phyloP scores from a whole-genome alignment of 345 rosid genomes.

The Anacardium occidentale region DNA sequence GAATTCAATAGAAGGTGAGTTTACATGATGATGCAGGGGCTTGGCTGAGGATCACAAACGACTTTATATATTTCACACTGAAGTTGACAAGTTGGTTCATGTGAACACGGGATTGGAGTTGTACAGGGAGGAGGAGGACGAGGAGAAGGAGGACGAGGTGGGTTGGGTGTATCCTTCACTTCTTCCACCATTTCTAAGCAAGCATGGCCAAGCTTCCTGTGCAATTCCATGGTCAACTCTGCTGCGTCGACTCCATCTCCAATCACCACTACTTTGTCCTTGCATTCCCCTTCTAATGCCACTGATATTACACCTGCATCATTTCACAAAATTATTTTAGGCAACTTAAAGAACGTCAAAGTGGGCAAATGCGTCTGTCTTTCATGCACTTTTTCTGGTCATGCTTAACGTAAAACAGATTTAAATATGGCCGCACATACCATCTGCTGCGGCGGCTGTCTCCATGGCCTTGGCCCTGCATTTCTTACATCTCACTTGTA shows the following conservation, averaged over 20 bases:
- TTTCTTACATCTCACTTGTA: background rate
- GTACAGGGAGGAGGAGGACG: background rate
- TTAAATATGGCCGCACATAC: background rate
- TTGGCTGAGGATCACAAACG: too few relatives aligned
- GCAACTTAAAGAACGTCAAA: background rate
- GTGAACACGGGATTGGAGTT: background rate
- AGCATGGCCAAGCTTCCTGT: conserved; percentile 17
- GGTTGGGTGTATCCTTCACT: conserved; percentile 8
- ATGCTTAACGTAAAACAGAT: too few relatives aligned
- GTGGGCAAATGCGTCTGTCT: background rate
- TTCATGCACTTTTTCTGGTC: background rate
- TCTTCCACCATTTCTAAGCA: background rate
- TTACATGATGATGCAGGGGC: too few relatives aligned
- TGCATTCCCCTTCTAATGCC: background rate
- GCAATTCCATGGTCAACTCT: background rate
- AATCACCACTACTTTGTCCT: conserved; percentile 14
- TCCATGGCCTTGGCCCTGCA: background rate
- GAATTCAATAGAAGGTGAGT: too few relatives aligned
- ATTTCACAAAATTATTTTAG: too few relatives aligned
- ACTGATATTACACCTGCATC: background rate
- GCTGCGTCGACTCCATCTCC: conserved; percentile 23
- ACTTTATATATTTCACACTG: too few relatives aligned
- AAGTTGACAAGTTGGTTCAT: too few relatives aligned
- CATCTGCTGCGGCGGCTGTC: background rate
- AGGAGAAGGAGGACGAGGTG: too few relatives aligned